Evolutionary conservation across 2,329 filamentous ascomycete genomes (phyloP), one percentile per base, ranked within the genome.

Genomic region (Didymella arachidicola): DNA sequence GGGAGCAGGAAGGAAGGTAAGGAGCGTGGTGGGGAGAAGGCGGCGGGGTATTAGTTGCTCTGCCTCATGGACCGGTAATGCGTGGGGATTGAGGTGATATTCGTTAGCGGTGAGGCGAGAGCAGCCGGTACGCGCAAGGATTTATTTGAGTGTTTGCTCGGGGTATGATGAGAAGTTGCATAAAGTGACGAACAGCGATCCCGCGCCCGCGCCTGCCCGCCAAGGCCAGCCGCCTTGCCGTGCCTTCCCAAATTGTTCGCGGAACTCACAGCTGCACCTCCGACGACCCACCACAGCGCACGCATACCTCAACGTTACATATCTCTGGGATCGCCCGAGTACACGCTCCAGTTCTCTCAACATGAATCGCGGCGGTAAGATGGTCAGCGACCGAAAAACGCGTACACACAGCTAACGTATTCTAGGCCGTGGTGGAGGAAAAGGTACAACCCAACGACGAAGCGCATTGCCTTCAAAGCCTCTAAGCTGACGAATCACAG

Each of bases 351-450:
- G 45, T 3, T 19, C 46, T 47, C 34, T 42, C 42, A 49, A 27
- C 22, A 39, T 54, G 39, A 51, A 61, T 53, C 56, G 56, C 32
- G 56, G 56, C 27, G 56, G 56, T 59, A 50, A 53, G 56, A 53
- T 16, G n/a, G 27, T 6, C 25, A 16, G 3, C 10, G 18, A 11
- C 8, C 12, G 2, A 8, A 18, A 18, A 54, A 12, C 16, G 14
- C 25, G 29, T 25, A 5, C 18, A 26, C 18, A 54, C 19, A 57
- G 69, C 71, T 76, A 72, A 75, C 63, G 25, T 51, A 69, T 63
- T 84, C 29, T 84, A 86, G 80, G 83, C 65, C 83, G 84, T 72
- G 83, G 85, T 58, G 77, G 82, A 72, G 81, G 80, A 74, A 77
- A 77, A 70, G 73, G 74, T 76, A 69, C 55, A 48, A 48, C 49